Evolutionary conservation across 2,329 filamentous ascomycete species (phyloP), one percentile per base, ranked within the genome.

Genomic region (Helminthosporium solani): DNA sequence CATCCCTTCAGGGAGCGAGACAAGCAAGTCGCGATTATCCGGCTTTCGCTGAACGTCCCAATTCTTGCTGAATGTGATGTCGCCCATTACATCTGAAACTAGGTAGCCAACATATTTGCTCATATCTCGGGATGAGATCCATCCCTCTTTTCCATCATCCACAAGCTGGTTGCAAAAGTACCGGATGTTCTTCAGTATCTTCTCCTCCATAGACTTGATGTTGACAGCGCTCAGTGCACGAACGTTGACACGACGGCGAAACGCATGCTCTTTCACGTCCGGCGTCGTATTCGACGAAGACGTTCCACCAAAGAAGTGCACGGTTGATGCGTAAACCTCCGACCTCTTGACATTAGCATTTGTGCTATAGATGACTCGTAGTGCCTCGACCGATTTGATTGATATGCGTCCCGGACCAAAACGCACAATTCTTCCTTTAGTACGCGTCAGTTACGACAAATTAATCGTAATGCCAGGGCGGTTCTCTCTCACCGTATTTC

Each of bases 331-430:
- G 30, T 40, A 50, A 34, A 14, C 18, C 15, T 43, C 14, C 27
- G 11, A 15, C 18, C 47, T 50, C 12, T 28, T 4, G 18, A 19
- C 33, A 18, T 39, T 44, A 7, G 34, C 7, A 8, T 14, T 7
- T 14, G 7, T 6, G 19, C 15, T 6, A 21, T 51, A 45, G 21
- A 51, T 44, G 11, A 38, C 37, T 12, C 27, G 28, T 2, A 74
- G 55, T 1, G 64, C 68, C 44, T 39, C 76, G 51, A 78, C 79
- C 47, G 81, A 83, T 75, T 91, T 90, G 72, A 92, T 81, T 0
- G 83, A 87, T 35, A 94, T 70, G 52, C 81, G 82, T 68, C 88
- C 87, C 39, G 88, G 88, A 0, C 85, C 86, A 57, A 84, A 87
- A 21, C 88, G 85, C n/a, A 90, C 85, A 34, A 81, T 63, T 25